Base-by-base conservation (phyloP, 2,329 filamentous ascomycete genomes). In the Verticillium zaregamsianum region DNA sequence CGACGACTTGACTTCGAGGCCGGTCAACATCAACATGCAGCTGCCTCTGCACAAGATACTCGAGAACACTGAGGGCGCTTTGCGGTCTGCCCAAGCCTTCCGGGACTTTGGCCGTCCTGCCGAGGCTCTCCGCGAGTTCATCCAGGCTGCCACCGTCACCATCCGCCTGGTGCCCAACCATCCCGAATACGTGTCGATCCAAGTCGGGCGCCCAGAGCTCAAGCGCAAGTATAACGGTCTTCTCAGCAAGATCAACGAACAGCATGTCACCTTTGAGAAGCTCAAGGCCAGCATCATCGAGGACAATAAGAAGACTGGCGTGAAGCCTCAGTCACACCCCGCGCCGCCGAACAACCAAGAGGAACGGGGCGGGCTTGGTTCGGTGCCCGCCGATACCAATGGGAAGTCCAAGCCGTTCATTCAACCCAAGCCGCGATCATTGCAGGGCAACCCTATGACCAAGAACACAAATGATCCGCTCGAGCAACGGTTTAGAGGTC, bases 41-140 rank as follows among this genome's bases (percentile, higher is more conserved):
- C 79, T 80, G 62, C 82, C 83, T 17, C 77, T 86, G 63, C 81
- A 80, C 61, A 83, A 77, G 65, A 71, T 88, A 40, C 74, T 89
- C 15, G 79, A 82, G 55, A 71, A 75, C 52, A 85, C 81, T 59
- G 82, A 89, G 68, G 70, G 72, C 25, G 79, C 80, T 56, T 78
- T 88, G 63, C 80, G 81, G 63, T 82, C 85, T 68, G 89, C 91
- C 40, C 83, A 87, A 65, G 84, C 83, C 59, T 79, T 82, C 61
- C 80, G 87, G 62, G 84, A 85, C 64, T 89, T 90, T 75, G 79
- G 85, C 31, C 81, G 87, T 39, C 86, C 88, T 5, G 92, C 95
- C 70, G 75, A 87, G 40, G 93, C 93, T 3, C 89, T 96, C 61
- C 86, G 90, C 66, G 91, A 96, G 64, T 98, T 94, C 71, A 83